Evolutionary conservation across 2,329 filamentous ascomycete genomes (phyloP).

Genomic region (Seiridium cupressi): DNA sequence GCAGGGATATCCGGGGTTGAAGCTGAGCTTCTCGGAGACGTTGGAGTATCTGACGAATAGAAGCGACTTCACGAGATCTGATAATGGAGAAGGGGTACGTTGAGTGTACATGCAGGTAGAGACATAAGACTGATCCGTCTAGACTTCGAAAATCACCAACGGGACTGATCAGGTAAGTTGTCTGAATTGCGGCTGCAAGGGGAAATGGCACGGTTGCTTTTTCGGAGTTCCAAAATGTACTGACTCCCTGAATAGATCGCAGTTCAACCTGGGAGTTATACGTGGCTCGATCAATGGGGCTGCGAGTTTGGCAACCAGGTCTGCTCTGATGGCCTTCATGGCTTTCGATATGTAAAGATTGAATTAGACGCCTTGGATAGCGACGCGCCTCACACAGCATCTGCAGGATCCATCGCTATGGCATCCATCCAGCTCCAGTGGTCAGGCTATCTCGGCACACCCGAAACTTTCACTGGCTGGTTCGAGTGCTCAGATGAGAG

Average conservation of each 20-base stretch:
- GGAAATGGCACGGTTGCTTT: neutral
- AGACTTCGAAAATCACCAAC: conserved; percentile 29
- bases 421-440: conserved; percentile 39
- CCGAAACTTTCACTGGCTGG: conserved; percentile 47
- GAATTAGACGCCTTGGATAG: conserved; percentile 39
- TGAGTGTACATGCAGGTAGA: conserved; percentile 7
- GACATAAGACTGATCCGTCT: conserved; percentile 8
- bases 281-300: conserved; percentile 43
- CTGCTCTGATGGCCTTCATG: conserved; percentile 51
- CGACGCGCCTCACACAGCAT: conserved; percentile 43
- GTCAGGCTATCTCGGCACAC: conserved; percentile 43
- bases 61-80: conserved; percentile 48
- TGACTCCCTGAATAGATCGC: conserved; percentile 33
- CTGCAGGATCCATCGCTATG: conserved; percentile 41
- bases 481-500: conserved; percentile 50
- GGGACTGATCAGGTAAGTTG: conserved; percentile 44
- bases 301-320: conserved; percentile 41
- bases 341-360: conserved; percentile 51
- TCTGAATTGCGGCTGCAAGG: neutral
- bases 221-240: neutral
- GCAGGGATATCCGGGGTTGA: conserved; percentile 35
- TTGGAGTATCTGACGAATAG: conserved; percentile 39
- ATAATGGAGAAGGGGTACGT: conserved; percentile 27
- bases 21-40: conserved; percentile 48
- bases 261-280: conserved; percentile 37